Evolutionary conservation across 768 basidiomycete genomes (phyloP).

Genomic region (Mycena galopus): DNA sequence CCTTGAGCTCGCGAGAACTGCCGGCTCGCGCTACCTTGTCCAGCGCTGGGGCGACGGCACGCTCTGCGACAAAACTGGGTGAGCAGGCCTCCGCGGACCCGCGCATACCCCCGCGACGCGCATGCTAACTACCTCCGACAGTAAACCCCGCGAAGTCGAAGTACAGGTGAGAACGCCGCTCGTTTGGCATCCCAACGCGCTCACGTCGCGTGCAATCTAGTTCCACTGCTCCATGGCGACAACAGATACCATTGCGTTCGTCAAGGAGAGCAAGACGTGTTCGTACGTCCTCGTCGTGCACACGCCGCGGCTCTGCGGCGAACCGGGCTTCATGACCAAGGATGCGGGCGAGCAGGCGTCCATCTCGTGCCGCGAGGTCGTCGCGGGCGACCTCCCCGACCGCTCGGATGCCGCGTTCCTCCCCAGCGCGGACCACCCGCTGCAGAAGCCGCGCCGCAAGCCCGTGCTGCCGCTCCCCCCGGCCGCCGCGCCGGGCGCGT

Average conservation of each 20-base stretch:
- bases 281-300: conserved; percentile 95
- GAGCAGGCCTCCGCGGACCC: conserved; percentile 1
- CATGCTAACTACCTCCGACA: conserved; percentile 12
- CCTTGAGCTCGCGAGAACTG: conserved; percentile 80
- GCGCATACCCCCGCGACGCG: conserved; percentile 3
- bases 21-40: conserved; percentile 91
- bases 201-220: conserved; percentile 52
- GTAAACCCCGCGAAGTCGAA: conserved; percentile 87
- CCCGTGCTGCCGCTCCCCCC: conserved; percentile 59
- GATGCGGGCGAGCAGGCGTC: conserved; percentile 75
- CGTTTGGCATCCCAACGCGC: neutral
- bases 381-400: conserved; percentile 53
- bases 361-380: conserved; percentile 86
- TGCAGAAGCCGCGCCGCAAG: conserved; percentile 64
- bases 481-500: conserved; percentile 2
- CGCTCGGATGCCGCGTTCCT: conserved; percentile 48
- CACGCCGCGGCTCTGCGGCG: conserved; percentile 93
- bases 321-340: conserved; percentile 88
- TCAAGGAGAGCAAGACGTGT: conserved; percentile 95
- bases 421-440: conserved; percentile 68
- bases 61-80: conserved; percentile 91
- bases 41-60: conserved; percentile 95
- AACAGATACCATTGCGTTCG: conserved; percentile 89
- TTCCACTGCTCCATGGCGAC: conserved; percentile 97
- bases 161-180: conserved; percentile 78